Percentiles rank a stretch among this genome's conserved stretches.
phyloP scores from a whole-genome alignment of 2,329 filamentous ascomycete species.

The Diaporthe citrichinensis region DNA sequence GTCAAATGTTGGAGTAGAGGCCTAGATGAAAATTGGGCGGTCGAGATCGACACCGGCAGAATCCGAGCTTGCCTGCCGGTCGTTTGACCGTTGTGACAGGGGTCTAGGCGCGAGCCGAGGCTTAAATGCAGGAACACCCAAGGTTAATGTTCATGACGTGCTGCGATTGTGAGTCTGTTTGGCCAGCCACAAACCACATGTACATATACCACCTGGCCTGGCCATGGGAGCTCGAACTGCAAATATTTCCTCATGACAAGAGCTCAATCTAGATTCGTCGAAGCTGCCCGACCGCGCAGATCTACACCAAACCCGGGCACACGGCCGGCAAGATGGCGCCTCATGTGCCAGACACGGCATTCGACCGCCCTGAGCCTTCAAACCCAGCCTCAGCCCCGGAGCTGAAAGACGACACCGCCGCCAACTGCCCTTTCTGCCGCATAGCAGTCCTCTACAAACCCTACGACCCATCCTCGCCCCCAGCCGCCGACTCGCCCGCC shows the following conservation, averaged over 20 bases:
- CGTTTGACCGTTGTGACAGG: conserved; percentile 21
- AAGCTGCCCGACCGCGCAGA: neutral
- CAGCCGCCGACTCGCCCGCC: conserved; percentile 52
- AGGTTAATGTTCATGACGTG: conserved; percentile 12
- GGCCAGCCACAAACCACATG: neutral
- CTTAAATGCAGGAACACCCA: conserved; percentile 2
- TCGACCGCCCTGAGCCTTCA: conserved; percentile 33
- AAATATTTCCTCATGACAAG: neutral
- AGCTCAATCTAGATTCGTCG: neutral
- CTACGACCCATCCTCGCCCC: conserved; percentile 61
- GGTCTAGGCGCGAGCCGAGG: conserved; percentile 36
- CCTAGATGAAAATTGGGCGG: conserved; percentile 43
- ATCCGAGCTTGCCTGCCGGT: conserved; percentile 27
- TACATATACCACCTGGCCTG: neutral
- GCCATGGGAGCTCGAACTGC: neutral
- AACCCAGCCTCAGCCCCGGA: conserved; percentile 17
- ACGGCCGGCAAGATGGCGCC: conserved; percentile 34
- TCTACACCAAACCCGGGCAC: neutral
- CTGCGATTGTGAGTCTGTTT: neutral
- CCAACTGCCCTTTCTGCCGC: conserved; percentile 73
- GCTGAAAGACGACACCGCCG: conserved; percentile 37
- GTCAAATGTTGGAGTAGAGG: neutral
- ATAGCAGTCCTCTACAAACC: conserved; percentile 67
- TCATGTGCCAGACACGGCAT: conserved; percentile 34
- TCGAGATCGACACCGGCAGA: conserved; percentile 40